Conservation (phyloP, 345 rosid species). For the Ricinus communis region DNA sequence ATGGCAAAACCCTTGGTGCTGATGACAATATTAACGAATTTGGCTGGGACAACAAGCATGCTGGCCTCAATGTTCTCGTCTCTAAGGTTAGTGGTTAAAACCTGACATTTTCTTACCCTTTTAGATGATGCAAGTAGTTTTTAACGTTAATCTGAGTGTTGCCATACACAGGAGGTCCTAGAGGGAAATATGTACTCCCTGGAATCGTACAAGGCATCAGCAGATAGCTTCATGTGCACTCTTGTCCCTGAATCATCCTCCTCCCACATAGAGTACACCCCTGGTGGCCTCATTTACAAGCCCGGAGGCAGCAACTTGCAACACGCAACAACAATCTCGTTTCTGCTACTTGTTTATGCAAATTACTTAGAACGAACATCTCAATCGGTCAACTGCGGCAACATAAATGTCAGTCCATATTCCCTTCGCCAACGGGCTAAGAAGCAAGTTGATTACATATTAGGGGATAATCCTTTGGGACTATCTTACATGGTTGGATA, state of each 20-base stretch:
- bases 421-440: slow-evolving; percentile 77
- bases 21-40: slow-evolving; percentile 89
- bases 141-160: background rate
- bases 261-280: slow-evolving; percentile 65
- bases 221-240: slow-evolving; percentile 96
- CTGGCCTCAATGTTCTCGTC: slow-evolving; percentile 87
- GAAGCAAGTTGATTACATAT: slow-evolving; percentile 80
- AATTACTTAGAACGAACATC: slow-evolving; percentile 65
- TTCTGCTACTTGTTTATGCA: slow-evolving; percentile 83
- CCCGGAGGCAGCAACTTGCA: slow-evolving; percentile 97
- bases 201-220: slow-evolving; percentile 79
- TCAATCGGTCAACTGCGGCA: slow-evolving; percentile 67
- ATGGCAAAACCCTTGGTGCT: slow-evolving; percentile 85
- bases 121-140: background rate
- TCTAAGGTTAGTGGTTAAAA: slow-evolving; percentile 57
- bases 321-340: slow-evolving; percentile 83
- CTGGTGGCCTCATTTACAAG: slow-evolving; percentile 92
- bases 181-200: slow-evolving; percentile 60
- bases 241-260: slow-evolving; percentile 71
- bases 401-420: slow-evolving; percentile 41
- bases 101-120: background rate
- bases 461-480: slow-evolving; percentile 87
- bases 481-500: slow-evolving; percentile 95
- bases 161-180: slow-evolving; percentile 56
- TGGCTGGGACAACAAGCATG: slow-evolving; percentile 98